A percentile compares a stretch with the other conserved stretches of the same genome.
These are phyloP conservation scores for Manihot esculenta DNA, from an alignment of 441 rosid species.

Conservation along the genomic window DNA sequence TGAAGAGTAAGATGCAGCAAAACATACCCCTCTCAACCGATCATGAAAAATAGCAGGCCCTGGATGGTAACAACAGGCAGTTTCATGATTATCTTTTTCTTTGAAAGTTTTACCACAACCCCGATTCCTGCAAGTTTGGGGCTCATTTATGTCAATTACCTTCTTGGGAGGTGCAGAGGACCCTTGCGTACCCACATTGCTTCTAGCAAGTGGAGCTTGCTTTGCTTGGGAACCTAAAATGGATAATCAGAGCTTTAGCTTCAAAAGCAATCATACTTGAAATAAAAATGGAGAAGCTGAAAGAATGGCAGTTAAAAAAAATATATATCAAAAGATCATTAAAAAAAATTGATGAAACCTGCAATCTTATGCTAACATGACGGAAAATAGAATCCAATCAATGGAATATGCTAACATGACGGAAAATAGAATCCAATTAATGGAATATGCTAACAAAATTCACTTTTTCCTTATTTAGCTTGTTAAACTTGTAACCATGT, in stretches of 20 bases:
- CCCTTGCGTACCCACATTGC: conserved; percentile 24
- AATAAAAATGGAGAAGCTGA: background rate
- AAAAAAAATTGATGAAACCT: background rate
- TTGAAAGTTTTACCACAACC: conserved; percentile 81
- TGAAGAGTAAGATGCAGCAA: background rate
- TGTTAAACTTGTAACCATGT: background rate
- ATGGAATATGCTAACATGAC: background rate
- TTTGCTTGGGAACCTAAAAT: conserved; percentile 62
- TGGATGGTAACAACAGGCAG: conserved; percentile 86
- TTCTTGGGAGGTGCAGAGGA: conserved; percentile 43
- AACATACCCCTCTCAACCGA: conserved; percentile 69
- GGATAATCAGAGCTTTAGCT: conserved; percentile 17
- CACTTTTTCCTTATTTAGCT: background rate
- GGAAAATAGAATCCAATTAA: background rate
- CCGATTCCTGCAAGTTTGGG: conserved; percentile 76
- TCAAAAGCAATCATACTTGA: conserved; percentile 2
- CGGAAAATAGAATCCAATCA: background rate
- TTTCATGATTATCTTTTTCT: conserved; percentile 83
- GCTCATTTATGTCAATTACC: conserved; percentile 63
- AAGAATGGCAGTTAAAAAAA: background rate
- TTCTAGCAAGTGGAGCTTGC: conserved; percentile 38
- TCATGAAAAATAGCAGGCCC: conserved; percentile 97
- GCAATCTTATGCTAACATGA: background rate
- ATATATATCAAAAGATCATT: background rate
- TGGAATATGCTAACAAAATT: background rate